A percentile compares a stretch with the other conserved stretches of the same genome.
Evolutionary conservation across 169 alveolate species (phyloP).

Genomic region (Cryptosporidium muris): DNA sequence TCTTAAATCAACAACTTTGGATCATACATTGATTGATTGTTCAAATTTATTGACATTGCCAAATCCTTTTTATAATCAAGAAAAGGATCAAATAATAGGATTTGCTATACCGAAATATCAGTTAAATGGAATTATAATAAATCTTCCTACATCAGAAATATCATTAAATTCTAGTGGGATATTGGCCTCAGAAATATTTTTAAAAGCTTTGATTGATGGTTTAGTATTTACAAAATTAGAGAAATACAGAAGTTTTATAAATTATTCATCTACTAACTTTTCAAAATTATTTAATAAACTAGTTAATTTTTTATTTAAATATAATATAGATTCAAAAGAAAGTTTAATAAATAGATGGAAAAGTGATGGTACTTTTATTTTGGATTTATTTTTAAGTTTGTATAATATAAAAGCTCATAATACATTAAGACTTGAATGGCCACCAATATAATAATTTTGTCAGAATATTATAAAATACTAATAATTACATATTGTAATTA

Average conservation of each 20-base stretch:
- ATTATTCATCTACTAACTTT: neutral
- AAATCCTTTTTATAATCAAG: conserved; percentile 30
- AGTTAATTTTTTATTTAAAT: conserved; percentile 1
- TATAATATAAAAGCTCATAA: conserved; percentile 47
- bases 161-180: neutral
- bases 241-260: neutral
- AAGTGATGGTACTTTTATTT: conserved; percentile 15
- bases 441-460: conserved; percentile 57
- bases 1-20: conserved; percentile 19
- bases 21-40: conserved; percentile 47
- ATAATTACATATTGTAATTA: too few species aligned
- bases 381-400: conserved; percentile 14
- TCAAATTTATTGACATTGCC: conserved; percentile 44
- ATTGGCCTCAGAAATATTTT: conserved; percentile 14
- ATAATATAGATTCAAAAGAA: neutral
- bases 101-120: conserved; percentile 37
- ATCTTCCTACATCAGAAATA: conserved; percentile 55
- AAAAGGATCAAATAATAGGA: conserved; percentile 12
- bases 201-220: conserved; percentile 45
- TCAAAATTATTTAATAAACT: conserved; percentile 22
- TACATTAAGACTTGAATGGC: conserved; percentile 42
- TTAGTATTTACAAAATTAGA: conserved; percentile 31
- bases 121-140: conserved; percentile 21
- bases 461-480: too few species aligned
- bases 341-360: conserved; percentile 2